A percentile compares a stretch with the other conserved stretches of the same genome.
phyloP scores from a whole-genome alignment of 768 basidiomycete genomes.

The Russula emetica region DNA sequence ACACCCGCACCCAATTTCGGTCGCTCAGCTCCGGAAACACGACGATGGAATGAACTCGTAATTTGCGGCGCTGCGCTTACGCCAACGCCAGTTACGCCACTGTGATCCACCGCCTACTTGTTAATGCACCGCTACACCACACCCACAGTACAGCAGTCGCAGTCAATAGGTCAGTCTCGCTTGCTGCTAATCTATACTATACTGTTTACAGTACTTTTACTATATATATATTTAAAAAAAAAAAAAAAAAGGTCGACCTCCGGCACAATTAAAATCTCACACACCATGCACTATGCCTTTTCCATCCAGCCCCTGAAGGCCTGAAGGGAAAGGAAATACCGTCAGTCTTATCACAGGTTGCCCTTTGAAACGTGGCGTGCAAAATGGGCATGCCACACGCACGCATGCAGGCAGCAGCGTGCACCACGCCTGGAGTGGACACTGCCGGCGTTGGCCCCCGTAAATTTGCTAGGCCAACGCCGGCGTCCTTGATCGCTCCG shows the following conservation, averaged over 20 bases:
- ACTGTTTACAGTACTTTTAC: too few relatives aligned
- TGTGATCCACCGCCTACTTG: too few relatives aligned
- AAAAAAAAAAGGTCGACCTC: constrained; percentile 14
- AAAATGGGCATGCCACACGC: neutral
- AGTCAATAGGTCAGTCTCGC: too few relatives aligned
- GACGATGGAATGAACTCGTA: too few relatives aligned
- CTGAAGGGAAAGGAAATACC: neutral
- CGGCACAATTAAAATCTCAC: constrained; percentile 1
- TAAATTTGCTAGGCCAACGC: neutral
- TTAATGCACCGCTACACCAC: too few relatives aligned
- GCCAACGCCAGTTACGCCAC: too few relatives aligned
- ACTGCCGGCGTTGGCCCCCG: neutral
- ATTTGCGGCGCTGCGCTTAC: too few relatives aligned
- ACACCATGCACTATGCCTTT: neutral
- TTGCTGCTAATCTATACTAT: too few relatives aligned
- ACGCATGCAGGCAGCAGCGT: constrained; percentile 4
- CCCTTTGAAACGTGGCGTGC: constrained; percentile 17
- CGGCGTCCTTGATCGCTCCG: neutral
- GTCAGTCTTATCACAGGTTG: constrained; percentile 1
- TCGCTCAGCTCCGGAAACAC: neutral
- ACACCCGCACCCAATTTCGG: neutral
- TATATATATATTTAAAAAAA: too few relatives aligned
- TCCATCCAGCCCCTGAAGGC: constrained; percentile 8
- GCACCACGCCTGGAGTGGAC: neutral
- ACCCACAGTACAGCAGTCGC: too few relatives aligned